Evolutionary conservation across 495 filamentous ascomycete species (phyloP).

Genomic region (Hypoxylon perforatum): DNA sequence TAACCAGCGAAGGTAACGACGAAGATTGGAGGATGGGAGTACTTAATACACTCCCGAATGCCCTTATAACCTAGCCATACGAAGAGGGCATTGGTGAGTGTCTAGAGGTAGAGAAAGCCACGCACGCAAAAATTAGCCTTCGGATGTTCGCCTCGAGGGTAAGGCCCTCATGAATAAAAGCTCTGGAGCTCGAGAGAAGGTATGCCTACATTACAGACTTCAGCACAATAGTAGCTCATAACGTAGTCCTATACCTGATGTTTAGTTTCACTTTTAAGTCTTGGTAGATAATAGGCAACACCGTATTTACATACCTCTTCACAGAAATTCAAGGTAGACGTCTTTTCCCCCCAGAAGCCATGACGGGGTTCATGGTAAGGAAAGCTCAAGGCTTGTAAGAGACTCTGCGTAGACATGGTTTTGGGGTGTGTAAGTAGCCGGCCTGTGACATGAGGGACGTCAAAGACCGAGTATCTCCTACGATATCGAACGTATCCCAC

Average conservation of each 20-base stretch:
- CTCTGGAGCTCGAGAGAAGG: neutral
- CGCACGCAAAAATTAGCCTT: slow-evolving; percentile 70
- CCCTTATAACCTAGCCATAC: slow-evolving; percentile 78
- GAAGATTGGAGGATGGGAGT: slow-evolving; percentile 80
- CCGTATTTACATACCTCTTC: slow-evolving; percentile 76
- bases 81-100: slow-evolving; percentile 84
- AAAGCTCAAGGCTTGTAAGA: slow-evolving; percentile 58
- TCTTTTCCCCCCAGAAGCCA: slow-evolving; percentile 87
- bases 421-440: slow-evolving; percentile 5
- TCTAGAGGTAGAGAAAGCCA: slow-evolving; percentile 66
- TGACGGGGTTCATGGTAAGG: slow-evolving; percentile 74
- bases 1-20: slow-evolving; percentile 77
- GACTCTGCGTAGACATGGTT: slow-evolving; percentile 28
- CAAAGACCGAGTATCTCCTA: neutral
- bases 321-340: slow-evolving; percentile 92
- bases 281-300: neutral
- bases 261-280: slow-evolving; percentile 11
- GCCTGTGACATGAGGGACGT: slow-evolving; percentile 11
- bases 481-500: neutral
- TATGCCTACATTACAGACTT: slow-evolving; percentile 53
- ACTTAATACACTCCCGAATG: slow-evolving; percentile 72
- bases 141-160: neutral
- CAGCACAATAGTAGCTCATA: slow-evolving; percentile 60
- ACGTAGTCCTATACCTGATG: slow-evolving; percentile 54
- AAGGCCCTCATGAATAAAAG: neutral